Percentiles rank a stretch among this genome's conserved stretches.
Evolutionary conservation across 306 rosid species (phyloP).

Genomic region (Prinsepia uniflora): DNA sequence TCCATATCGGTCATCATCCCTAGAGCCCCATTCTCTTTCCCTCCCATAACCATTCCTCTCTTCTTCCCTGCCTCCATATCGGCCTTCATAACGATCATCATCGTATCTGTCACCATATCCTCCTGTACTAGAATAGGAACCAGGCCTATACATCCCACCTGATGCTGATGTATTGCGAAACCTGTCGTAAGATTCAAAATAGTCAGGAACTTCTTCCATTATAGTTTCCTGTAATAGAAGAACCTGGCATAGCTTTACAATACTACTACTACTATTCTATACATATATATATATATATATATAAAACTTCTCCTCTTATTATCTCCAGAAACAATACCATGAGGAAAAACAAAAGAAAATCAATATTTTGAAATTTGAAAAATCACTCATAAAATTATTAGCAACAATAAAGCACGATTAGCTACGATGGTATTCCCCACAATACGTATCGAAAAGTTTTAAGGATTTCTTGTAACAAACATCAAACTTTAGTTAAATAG

Average conservation of each 20-base stretch:
- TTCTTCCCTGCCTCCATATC: slow-evolving; percentile 57
- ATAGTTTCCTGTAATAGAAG: background rate
- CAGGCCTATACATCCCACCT: slow-evolving; percentile 84
- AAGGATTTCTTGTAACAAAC: background rate
- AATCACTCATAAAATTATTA: background rate
- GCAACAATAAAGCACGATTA: background rate
- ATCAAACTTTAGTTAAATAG: background rate
- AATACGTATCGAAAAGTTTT: background rate
- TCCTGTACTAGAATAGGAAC: slow-evolving; percentile 49
- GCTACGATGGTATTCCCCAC: background rate
- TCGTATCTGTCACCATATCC: slow-evolving; percentile 69
- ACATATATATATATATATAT: background rate
- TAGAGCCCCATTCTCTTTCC: slow-evolving; percentile 73
- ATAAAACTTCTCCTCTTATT: background rate
- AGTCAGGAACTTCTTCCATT: slow-evolving; percentile 5
- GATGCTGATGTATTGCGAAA: slow-evolving; percentile 54
- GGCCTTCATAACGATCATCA: slow-evolving; percentile 62
- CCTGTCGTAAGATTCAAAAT: slow-evolving; percentile 42
- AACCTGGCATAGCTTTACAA: background rate
- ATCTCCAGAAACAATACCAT: background rate
- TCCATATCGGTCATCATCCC: slow-evolving; percentile 75
- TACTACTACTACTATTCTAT: background rate
- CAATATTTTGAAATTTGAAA: background rate
- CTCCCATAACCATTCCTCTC: slow-evolving; percentile 76
- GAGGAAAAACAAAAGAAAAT: background rate